phyloP scores from a whole-genome alignment of 2,329 filamentous ascomycete genomes.

The Neofusicoccum parvum region DNA sequence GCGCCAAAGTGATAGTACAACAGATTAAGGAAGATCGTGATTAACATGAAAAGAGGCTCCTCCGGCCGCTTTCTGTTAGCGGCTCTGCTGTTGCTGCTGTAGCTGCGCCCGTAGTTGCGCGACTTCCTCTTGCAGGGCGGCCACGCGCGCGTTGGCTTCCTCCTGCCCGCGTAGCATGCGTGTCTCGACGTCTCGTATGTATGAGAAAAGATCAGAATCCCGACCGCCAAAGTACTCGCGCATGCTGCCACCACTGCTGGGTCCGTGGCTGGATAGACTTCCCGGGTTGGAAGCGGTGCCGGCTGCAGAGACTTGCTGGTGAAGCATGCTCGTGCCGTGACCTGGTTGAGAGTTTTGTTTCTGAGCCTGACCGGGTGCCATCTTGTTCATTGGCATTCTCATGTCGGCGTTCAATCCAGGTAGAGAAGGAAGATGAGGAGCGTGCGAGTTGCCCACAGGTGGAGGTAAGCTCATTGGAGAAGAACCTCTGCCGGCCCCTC shows the following conservation, averaged over 20 bases:
- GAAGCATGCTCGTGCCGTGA: slow-evolving; percentile 43
- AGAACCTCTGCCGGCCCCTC: slow-evolving; percentile 60
- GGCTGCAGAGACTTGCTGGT: slow-evolving; percentile 38
- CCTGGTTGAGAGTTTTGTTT: slow-evolving; percentile 28
- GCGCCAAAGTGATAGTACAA: slow-evolving; percentile 24
- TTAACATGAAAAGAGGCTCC: slow-evolving; percentile 19
- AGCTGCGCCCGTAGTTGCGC: slow-evolving; percentile 25
- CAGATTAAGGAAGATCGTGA: slow-evolving; percentile 17
- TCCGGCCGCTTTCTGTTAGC: slow-evolving; percentile 7
- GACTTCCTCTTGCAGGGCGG: slow-evolving; percentile 48
- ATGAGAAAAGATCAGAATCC: slow-evolving; percentile 64
- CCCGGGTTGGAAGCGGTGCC: slow-evolving; percentile 52
- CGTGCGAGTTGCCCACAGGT: slow-evolving; percentile 44
- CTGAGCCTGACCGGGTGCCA: slow-evolving; percentile 25
- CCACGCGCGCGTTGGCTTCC: slow-evolving; percentile 50
- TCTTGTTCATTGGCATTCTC: slow-evolving; percentile 28
- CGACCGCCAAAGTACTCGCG: slow-evolving; percentile 66
- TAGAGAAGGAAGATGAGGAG: slow-evolving; percentile 46
- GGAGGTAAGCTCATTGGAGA: slow-evolving; percentile 51
- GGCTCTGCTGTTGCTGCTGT: slow-evolving; percentile 19
- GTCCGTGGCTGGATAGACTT: slow-evolving; percentile 52
- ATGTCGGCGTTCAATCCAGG: slow-evolving; percentile 40
- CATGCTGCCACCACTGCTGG: slow-evolving; percentile 61
- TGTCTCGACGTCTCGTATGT: slow-evolving; percentile 70
- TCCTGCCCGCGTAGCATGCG: slow-evolving; percentile 50